phyloP scores from a whole-genome alignment of 345 rosid genomes.

The Arabidopsis arenosa region DNA sequence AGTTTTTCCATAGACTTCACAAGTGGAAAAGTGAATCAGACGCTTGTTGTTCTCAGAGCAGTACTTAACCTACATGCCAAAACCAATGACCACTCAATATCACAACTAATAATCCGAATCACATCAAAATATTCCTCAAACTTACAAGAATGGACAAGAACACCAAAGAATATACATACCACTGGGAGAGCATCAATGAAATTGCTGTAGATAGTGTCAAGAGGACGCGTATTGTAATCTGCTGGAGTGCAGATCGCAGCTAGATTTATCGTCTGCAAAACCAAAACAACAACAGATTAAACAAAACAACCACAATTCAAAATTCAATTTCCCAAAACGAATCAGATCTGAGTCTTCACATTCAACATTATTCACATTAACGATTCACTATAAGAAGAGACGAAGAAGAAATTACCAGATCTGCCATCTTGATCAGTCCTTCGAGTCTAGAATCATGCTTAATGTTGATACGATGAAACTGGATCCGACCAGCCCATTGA shows the following conservation, averaged over 20 bases:
- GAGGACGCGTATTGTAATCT: conserved; percentile 98
- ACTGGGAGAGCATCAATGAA: conserved; percentile 99
- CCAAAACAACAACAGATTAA: conserved; percentile 24
- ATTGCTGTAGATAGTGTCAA: conserved; percentile 98
- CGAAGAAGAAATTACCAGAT: conserved; percentile 63
- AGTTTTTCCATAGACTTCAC: conserved; percentile 99
- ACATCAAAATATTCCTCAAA: not conserved
- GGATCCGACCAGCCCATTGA: conserved; percentile 79
- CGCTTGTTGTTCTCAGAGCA: conserved; percentile 99
- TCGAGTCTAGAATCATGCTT: conserved; percentile 97
- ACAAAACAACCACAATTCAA: conserved; percentile 8
- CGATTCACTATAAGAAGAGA: not conserved
- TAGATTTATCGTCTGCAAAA: conserved; percentile 78
- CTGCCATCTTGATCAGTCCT: conserved; percentile 94
- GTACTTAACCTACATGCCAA: conserved; percentile 72
- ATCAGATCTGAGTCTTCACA: conserved; percentile 41
- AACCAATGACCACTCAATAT: conserved; percentile 39
- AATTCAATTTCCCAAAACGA: not conserved
- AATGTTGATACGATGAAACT: conserved; percentile 95
- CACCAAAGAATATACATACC: conserved; percentile 52
- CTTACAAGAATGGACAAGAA: not conserved
- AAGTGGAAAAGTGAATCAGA: conserved; percentile 96
- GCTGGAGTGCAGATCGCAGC: conserved; percentile 99
- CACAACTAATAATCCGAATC: conserved; percentile 16
- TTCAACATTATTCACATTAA: not conserved